A percentile compares a stretch with the other conserved stretches of the same genome.
These are phyloP conservation scores for Cyberlindnera mycetangii DNA, from an alignment of 805 yeast species.

Conservation along the genomic window DNA sequence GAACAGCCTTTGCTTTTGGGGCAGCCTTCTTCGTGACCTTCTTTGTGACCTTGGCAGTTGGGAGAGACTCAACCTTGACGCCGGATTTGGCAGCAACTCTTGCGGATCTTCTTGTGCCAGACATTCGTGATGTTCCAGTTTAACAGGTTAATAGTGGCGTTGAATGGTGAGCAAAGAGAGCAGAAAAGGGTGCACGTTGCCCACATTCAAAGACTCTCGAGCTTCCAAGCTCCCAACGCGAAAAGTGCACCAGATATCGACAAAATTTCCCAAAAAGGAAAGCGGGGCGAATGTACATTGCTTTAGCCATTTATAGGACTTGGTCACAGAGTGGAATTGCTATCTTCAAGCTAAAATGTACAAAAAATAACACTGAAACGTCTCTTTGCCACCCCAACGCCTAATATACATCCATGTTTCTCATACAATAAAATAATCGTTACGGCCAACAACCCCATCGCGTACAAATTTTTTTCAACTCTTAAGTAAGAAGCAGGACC, in stretches of 20 bases:
- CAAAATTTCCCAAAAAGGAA: slow-evolving; percentile 11
- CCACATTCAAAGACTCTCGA: no score
- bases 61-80: slow-evolving; percentile 16
- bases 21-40: slow-evolving; percentile 4
- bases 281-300: no score
- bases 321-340: no score
- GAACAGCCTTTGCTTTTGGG: background rate
- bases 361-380: no score
- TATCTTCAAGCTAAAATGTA: no score
- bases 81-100: slow-evolving; percentile 14
- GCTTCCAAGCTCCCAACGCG: slow-evolving; percentile 1
- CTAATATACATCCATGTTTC: no score
- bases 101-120: slow-evolving; percentile 18
- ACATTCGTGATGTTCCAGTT: no score
- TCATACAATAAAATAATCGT: background rate
- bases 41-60: slow-evolving; percentile 24
- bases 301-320: no score
- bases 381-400: no score
- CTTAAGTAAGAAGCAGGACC: background rate
- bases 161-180: background rate
- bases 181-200: background rate
- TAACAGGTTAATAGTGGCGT: no score
- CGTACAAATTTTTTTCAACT: slow-evolving; percentile 1
- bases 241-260: slow-evolving; percentile 3
- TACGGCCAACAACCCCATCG: slow-evolving; percentile 8